Base-by-base conservation (phyloP, 495 filamentous ascomycete species). In the Aspergillus taichungensis region DNA sequence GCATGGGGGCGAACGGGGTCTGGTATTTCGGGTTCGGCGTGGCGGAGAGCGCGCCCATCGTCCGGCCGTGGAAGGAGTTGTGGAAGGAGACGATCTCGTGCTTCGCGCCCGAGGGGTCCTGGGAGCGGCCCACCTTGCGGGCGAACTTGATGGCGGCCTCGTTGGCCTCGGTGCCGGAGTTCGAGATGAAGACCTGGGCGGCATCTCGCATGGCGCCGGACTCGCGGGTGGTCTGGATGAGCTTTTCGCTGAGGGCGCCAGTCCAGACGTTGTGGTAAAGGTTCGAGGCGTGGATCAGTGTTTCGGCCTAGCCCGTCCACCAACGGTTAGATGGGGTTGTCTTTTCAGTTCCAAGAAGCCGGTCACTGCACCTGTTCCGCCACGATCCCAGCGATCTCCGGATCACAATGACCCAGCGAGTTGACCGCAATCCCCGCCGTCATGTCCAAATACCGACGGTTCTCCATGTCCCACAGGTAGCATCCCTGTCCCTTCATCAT, bases 1-100 rank as follows among this genome's bases (percentile, higher is more conserved):
- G 66, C 88, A 98, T 95, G 13, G 92, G 92, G 10, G 86, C 69
- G 58, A 97, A 98, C 3, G 92, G 94, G 12, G 82, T 79, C 61
- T 98, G 92, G 66, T 98, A 98, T 60, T 98, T 98, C 8, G 88
- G 87, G 68, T 98, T 98, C n/a, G 89, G 94, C 5, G 92, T 98
- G 0, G 94, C 92, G 14, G 84, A 89, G 24, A 98, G 65, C 13
- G 80, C 74, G 13, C 92, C 92, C 88, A 96, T 94, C 13, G 94
- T 95, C 42, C 92, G 83, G 50, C 92, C 92, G 66, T 98, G 92
- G 79, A 98, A 98, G 13, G 85, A 87, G 57, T 84, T 80, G 47
- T 84, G 59, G 74, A 97, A 98, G 30, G 85, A 90, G 43, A 97
- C 83, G 10, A 98, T 64, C 53, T 95, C 88, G 51, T 78, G 63